These are phyloP conservation scores for Exserohilum turcica DNA, from an alignment of 2,329 filamentous ascomycete genomes.

Conservation along the genomic window DNA sequence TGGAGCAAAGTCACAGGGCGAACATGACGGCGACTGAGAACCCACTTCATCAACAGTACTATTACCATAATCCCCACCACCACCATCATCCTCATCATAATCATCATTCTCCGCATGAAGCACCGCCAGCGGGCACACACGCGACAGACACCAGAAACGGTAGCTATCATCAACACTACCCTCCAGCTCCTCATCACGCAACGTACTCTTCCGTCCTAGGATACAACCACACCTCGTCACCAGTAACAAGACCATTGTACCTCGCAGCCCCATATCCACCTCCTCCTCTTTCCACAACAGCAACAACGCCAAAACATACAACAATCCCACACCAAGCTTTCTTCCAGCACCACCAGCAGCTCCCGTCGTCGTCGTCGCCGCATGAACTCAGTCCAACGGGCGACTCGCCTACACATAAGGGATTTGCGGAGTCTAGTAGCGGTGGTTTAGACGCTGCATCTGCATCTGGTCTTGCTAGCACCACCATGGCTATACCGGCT, in stretches of 20 bases:
- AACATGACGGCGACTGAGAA: background rate
- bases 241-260: too few species aligned
- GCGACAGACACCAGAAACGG: too few species aligned
- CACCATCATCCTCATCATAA: too few species aligned
- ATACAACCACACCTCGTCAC: too few species aligned
- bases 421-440: background rate
- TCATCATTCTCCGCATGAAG: background rate
- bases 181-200: too few species aligned
- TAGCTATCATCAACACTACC: too few species aligned
- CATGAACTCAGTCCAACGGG: constrained; percentile 1
- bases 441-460: background rate
- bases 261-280: too few species aligned
- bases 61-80: background rate
- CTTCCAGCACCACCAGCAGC: background rate
- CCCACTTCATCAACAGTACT: constrained; percentile 2
- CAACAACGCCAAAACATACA: background rate
- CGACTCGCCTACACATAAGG: background rate
- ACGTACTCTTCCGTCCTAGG: too few species aligned
- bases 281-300: background rate
- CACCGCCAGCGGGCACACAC: too few species aligned
- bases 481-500: too few species aligned
- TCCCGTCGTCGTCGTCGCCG: background rate
- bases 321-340: background rate
- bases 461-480: too few species aligned
- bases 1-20: background rate